Evolutionary conservation across 768 basidiomycete species (phyloP), one percentile per base, ranked within the genome.

Genomic region (Russula lepida): DNA sequence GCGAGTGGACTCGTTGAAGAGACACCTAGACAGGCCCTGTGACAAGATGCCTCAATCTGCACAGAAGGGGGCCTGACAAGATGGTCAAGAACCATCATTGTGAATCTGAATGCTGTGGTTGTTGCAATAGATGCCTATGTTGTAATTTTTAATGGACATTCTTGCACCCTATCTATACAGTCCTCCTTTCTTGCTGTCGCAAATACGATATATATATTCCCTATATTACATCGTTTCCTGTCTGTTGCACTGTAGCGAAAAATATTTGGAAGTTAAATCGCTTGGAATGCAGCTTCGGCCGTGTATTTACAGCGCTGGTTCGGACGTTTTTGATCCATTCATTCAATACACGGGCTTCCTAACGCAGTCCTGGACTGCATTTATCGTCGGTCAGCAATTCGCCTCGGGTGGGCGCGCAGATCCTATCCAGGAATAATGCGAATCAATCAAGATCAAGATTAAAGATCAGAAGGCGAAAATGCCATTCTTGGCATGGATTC

Each of bases 11-110:
- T 91, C 89, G 60, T 77, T 90, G 65, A 92, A 90, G 74, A 79
- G 89, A 70, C 89, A 92, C 73, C 67, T 86, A 56, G 88, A 91
- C 76, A 88, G 89, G 66, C 88, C 88, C 54, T 88, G 87, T 74
- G 84, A 85, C 70, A 83, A 84, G 70, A 64, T 65, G 64, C 65
- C 65, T 25, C 63, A 58, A 46, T 37, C 54, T 27, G 49, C 33
- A 28, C 60, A 52, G 44, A 63, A 58, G 35, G 52, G 51, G 17
- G 35, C 37, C 27, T 65, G 49, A 63, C 28, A n/a, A 7, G 17
- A 6, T 58, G 25, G 58, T 15, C 27, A 11, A 8, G 59, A 32
- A 32, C 25, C 9, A 27, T 6, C 12, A 30, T 41, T 43, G 56
- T 49, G 56, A 52, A 57, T 32, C 19, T 21, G 28, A 23, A 15